phyloP scores from a whole-genome alignment of 441 rosid species.

The Adansonia rubrostipa region DNA sequence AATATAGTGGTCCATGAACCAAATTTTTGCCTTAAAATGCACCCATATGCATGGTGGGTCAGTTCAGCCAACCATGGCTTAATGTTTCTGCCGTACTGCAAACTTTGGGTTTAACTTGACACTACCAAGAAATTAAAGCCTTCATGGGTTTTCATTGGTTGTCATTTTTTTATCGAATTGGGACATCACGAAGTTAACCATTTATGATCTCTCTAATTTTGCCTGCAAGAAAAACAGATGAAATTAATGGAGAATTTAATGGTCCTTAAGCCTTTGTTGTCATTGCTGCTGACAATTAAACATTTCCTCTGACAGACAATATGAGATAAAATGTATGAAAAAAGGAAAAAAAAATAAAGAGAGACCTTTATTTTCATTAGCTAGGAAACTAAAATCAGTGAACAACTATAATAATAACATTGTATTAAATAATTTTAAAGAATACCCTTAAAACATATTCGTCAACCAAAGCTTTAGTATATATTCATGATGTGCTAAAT shows the following conservation, averaged over 20 bases:
- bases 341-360: not conserved
- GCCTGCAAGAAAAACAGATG: not conserved
- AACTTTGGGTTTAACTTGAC: not conserved
- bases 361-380: not conserved
- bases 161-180: not conserved
- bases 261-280: not conserved
- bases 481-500: too few species aligned
- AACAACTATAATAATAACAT: too few species aligned
- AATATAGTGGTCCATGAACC: slow-evolving; percentile 7
- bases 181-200: not conserved
- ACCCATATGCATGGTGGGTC: not conserved
- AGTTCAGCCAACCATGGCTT: not conserved
- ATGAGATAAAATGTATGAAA: not conserved
- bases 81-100: not conserved
- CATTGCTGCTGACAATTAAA: not conserved
- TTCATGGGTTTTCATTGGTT: slow-evolving; percentile 1
- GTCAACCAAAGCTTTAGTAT: too few species aligned
- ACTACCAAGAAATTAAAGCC: not conserved
- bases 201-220: not conserved
- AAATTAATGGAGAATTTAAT: not conserved
- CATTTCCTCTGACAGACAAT: not conserved
- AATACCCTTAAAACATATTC: too few species aligned
- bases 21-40: not conserved
- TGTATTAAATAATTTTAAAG: too few species aligned
- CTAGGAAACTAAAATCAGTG: not conserved